Conservation (phyloP, 768 basidiomycete species). For the Cystofilobasidium bisporidii region DNA sequence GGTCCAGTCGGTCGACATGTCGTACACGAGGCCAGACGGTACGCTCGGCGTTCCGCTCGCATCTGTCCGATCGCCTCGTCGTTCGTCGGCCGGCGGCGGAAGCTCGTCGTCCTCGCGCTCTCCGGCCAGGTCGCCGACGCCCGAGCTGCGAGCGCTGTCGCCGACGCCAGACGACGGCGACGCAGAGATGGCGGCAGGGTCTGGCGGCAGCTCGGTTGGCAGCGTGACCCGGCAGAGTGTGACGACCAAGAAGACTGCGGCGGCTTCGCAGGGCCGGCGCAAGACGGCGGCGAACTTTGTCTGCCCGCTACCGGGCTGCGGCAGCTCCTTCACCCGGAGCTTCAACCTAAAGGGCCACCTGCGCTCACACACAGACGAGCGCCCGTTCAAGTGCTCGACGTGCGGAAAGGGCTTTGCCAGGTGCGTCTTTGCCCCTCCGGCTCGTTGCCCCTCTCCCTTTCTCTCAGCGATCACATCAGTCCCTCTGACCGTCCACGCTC, state of each 20-base stretch:
- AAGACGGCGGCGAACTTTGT: constrained; percentile 63
- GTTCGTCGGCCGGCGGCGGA: not conserved
- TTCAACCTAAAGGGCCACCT: constrained; percentile 96
- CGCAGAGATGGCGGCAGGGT: not conserved
- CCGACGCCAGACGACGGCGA: constrained; percentile 8
- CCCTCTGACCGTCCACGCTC: no score
- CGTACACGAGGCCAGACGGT: constrained; percentile 13
- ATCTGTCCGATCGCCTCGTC: not conserved
- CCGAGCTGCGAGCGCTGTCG: constrained; percentile 15
- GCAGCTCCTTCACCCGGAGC: constrained; percentile 64
- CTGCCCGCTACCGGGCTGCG: constrained; percentile 82
- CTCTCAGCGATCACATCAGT: no score
- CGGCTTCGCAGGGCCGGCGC: constrained; percentile 71
- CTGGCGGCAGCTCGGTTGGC: constrained; percentile 25
- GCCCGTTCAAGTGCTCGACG: constrained; percentile 87
- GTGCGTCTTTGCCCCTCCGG: constrained; percentile 1
- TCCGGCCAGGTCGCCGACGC: constrained; percentile 14
- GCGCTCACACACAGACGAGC: constrained; percentile 87
- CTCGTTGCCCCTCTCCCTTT: no score
- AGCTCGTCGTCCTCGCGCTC: constrained; percentile 12
- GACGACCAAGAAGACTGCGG: constrained; percentile 78
- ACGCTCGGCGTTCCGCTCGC: constrained; percentile 16
- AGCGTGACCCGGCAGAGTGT: constrained; percentile 65
- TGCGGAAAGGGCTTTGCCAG: constrained; percentile 55
- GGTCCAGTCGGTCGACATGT: constrained; percentile 15